Evolutionary conservation across 2,329 filamentous ascomycete genomes (phyloP).

Genomic region (Fusarium sp.): DNA sequence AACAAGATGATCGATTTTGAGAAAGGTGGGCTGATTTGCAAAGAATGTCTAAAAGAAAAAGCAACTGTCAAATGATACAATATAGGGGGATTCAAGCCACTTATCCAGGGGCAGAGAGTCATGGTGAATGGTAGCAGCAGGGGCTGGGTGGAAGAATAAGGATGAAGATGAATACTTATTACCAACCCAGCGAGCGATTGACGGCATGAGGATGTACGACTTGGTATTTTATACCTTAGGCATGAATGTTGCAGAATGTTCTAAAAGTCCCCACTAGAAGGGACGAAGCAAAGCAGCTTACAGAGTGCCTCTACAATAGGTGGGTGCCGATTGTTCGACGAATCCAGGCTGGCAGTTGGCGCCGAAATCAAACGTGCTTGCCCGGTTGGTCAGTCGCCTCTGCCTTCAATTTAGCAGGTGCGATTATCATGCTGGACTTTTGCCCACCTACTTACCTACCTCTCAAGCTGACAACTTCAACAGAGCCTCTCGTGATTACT

Average conservation of each 20-base stretch:
- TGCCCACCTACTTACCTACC: background rate
- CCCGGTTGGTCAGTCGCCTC: conserved; percentile 12
- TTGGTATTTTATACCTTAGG: background rate
- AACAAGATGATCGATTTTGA: conserved; percentile 24
- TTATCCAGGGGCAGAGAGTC: background rate
- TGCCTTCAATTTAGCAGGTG: background rate
- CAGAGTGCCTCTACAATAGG: background rate
- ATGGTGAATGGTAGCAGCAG: background rate
- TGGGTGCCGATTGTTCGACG: background rate
- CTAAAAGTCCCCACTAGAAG: conserved; percentile 10
- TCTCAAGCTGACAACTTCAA: background rate
- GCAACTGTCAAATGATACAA: conserved; percentile 3
- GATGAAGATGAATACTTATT: background rate
- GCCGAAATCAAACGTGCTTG: conserved; percentile 38
- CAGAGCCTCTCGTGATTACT: background rate
- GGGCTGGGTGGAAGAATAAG: too few relatives aligned
- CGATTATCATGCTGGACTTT: background rate
- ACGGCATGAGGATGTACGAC: background rate
- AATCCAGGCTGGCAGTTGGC: conserved; percentile 3
- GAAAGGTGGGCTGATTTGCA: conserved; percentile 24
- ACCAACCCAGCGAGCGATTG: background rate
- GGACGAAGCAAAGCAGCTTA: conserved; percentile 21
- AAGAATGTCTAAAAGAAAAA: conserved; percentile 6
- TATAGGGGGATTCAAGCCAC: background rate
- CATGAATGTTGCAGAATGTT: background rate